These are phyloP conservation scores for Trichoderma gracile DNA, from an alignment of 2,329 filamentous ascomycete genomes.

Conservation along the genomic window DNA sequence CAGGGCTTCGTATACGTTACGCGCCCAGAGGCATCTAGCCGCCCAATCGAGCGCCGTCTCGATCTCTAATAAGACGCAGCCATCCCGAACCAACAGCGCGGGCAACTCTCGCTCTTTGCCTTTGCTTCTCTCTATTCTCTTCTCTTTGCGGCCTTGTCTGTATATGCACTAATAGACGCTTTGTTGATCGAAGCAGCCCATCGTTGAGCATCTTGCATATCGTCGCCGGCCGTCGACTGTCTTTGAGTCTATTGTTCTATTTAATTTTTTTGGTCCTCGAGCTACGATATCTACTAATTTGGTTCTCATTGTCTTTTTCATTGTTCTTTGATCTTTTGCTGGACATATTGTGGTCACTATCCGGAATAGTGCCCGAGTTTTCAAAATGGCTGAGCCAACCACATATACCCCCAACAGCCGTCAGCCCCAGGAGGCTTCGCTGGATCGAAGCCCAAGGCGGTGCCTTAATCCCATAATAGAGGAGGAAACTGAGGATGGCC, in stretches of 20 bases:
- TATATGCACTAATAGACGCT: conserved; percentile 37
- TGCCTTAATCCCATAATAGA: conserved; percentile 68
- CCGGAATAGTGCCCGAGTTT: conserved; percentile 37
- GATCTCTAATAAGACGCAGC: conserved; percentile 35
- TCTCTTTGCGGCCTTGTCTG: conserved; percentile 33
- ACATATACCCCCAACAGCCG: conserved; percentile 37
- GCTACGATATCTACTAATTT: conserved; percentile 14
- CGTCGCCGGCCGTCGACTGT: conserved; percentile 43
- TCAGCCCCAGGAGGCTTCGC: conserved; percentile 54
- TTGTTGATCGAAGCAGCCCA: conserved; percentile 50
- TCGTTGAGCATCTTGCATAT: conserved; percentile 38
- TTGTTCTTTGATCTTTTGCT: conserved; percentile 15
- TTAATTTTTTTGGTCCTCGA: neutral
- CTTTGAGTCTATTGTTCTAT: conserved; percentile 14
- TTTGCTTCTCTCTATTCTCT: conserved; percentile 34
- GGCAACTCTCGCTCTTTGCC: conserved; percentile 36
- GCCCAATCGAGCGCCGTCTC: conserved; percentile 28
- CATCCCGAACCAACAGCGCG: conserved; percentile 33
- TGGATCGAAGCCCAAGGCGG: conserved; percentile 54
- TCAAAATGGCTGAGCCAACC: conserved; percentile 50
- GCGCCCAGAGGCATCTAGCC: conserved; percentile 34
- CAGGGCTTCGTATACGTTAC: conserved; percentile 30
- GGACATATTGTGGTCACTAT: conserved; percentile 29
- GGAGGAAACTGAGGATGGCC: conserved; percentile 50
- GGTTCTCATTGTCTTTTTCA: conserved; percentile 8